Percentiles rank a stretch among this genome's conserved stretches.
Conservation (phyloP, 2,329 filamentous ascomycete genomes). For the Tolypocladium tropicale region DNA sequence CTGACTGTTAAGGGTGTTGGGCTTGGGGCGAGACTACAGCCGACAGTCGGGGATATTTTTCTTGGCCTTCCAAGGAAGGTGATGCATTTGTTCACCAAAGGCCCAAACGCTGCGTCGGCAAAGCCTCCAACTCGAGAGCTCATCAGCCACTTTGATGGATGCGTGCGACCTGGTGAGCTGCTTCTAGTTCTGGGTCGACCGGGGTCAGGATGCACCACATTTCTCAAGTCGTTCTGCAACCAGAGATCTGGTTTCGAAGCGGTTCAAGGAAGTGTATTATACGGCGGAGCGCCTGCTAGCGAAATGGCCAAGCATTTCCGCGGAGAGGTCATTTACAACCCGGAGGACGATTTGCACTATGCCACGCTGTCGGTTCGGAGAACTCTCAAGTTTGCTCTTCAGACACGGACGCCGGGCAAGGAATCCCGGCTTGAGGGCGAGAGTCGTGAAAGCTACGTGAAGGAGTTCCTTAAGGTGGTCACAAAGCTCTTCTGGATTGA, state of each 20-base stretch:
- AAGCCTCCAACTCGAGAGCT: slow-evolving; percentile 55
- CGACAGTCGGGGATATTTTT: slow-evolving; percentile 54
- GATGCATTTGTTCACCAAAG: slow-evolving; percentile 37
- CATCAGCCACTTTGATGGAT: slow-evolving; percentile 54
- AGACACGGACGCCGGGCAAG: slow-evolving; percentile 47
- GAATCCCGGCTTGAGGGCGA: slow-evolving; percentile 47
- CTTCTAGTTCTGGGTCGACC: slow-evolving; percentile 57
- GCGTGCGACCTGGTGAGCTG: slow-evolving; percentile 62
- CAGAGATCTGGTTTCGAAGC: slow-evolving; percentile 53
- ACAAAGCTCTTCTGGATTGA: slow-evolving; percentile 63
- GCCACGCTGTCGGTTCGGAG: slow-evolving; percentile 57
- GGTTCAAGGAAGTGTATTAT: slow-evolving; percentile 55
- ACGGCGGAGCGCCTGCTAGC: slow-evolving; percentile 37
- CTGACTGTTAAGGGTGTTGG: slow-evolving; percentile 62
- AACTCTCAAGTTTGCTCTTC: slow-evolving; percentile 57
- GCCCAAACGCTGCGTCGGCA: slow-evolving; percentile 37
- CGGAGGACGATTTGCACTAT: slow-evolving; percentile 60
- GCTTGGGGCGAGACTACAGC: slow-evolving; percentile 46
- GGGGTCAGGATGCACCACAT: slow-evolving; percentile 58
- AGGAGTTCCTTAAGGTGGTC: slow-evolving; percentile 47
- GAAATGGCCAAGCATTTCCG: slow-evolving; percentile 43
- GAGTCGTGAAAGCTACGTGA: slow-evolving; percentile 41
- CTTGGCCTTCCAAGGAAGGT: slow-evolving; percentile 36
- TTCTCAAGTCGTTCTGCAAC: slow-evolving; percentile 64
- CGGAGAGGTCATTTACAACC: slow-evolving; percentile 56